These are phyloP conservation scores for Mycocalia duriaeana DNA, from an alignment of 1,284 basidiomycete genomes.

Conservation along the genomic window DNA sequence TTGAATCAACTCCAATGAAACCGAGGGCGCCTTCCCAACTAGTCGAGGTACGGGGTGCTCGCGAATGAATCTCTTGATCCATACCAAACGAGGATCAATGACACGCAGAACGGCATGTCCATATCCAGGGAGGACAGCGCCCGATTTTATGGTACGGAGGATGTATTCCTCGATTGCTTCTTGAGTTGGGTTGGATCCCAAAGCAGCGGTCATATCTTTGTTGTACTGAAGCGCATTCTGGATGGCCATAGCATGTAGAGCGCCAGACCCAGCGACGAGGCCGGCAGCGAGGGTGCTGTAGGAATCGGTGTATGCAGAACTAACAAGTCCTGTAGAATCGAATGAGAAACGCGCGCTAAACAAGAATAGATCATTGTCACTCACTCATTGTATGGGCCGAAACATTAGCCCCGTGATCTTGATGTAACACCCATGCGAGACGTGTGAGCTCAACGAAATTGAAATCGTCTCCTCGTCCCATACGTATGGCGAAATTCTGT, in stretches of 20 bases:
- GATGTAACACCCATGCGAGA: slow-evolving; percentile 94
- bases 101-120: slow-evolving; percentile 96
- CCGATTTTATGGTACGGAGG: slow-evolving; percentile 87
- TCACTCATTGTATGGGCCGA: slow-evolving; percentile 1
- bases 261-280: slow-evolving; percentile 94
- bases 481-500: slow-evolving; percentile 86
- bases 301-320: slow-evolving; percentile 95
- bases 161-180: slow-evolving; percentile 89
- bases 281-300: slow-evolving; percentile 94
- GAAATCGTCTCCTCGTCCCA: slow-evolving; percentile 88
- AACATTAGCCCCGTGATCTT: slow-evolving; percentile 96
- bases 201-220: slow-evolving; percentile 82
- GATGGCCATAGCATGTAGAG: slow-evolving; percentile 95
- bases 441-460: slow-evolving; percentile 94
- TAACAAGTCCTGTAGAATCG: slow-evolving; percentile 95
- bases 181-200: slow-evolving; percentile 79
- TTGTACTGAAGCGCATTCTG: slow-evolving; percentile 92
- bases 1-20: too few species aligned
- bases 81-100: slow-evolving; percentile 98
- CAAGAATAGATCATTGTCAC: not conserved
- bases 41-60: too few species aligned
- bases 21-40: too few species aligned
- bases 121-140: slow-evolving; percentile 92
- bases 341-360: slow-evolving; percentile 77
- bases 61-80: too few species aligned